Evolutionary conservation across 352 stramenopile species (phyloP), one percentile per base, ranked within the genome.

Genomic region (Pythium pyrilobum): DNA sequence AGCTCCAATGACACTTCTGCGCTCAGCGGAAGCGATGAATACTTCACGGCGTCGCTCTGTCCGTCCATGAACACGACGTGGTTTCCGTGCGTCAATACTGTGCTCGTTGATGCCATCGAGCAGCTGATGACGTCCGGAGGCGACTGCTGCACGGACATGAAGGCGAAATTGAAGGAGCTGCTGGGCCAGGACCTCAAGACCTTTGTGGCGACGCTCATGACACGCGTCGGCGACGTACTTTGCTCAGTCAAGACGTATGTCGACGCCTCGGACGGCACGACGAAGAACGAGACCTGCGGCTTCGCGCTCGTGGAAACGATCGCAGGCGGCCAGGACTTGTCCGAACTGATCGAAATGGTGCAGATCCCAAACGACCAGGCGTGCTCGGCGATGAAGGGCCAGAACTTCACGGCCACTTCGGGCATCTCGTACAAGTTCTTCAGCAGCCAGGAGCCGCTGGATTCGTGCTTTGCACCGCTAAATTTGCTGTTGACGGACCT

Each of bases 381-480:
- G 6, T 77, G 69, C 15, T 36, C 52, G 16, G 69, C 69, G 8
- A 70, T 74, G 65, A 65, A 59, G 5, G 69, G 69, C 28, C 39
- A 64, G 9, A 62, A 52, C 20, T 71, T 74, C 29, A 64, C 56
- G 9, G 54, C 56, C 16, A 72, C 65, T 3, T 64, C 34, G 15
- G 66, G 56, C 18, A 31, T 49, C 11, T 38, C 38, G 10, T 67
- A 53, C 49, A 48, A 65, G 47, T 62, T 74, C 29, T 77, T 77
- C 36, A 40, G 28, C 16, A 57, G 51, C 44, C 61, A 64, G 40
- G 21, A 31, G 18, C 32, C 65, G 20, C 31, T 72, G 12, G 69
- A 74, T 31, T 49, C 59, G 29, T 77, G 69, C 53, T 77, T 74
- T 40, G 63, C 59, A 7, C 69, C 69, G 5, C 38, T 72, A 38